phyloP scores from a whole-genome alignment of 176 grass and related monocot species.

The Elaeis guineensis region DNA sequence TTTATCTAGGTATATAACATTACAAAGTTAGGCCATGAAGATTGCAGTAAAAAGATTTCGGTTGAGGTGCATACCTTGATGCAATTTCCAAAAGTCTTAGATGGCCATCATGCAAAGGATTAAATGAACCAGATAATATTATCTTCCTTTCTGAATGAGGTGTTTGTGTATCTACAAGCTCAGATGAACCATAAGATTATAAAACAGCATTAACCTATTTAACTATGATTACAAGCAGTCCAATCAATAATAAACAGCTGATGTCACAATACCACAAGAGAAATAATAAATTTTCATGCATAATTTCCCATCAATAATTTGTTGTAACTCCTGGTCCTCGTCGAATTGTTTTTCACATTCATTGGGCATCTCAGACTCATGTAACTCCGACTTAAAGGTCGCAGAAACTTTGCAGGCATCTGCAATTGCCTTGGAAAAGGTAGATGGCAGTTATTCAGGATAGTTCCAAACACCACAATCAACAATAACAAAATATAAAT shows the following conservation, averaged over 20 bases:
- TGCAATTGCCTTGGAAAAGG: slow-evolving; percentile 57
- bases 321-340: slow-evolving; percentile 78
- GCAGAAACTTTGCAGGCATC: slow-evolving; percentile 60
- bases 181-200: slow-evolving; percentile 19
- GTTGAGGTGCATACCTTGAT: slow-evolving; percentile 35
- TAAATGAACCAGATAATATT: slow-evolving; percentile 92
- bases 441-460: slow-evolving; percentile 13
- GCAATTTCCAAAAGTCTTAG: slow-evolving; percentile 75
- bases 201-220: not conserved
- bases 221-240: too few species aligned
- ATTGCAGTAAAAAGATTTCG: not conserved
- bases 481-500: not conserved
- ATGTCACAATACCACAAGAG: slow-evolving; percentile 24
- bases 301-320: slow-evolving; percentile 86
- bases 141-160: slow-evolving; percentile 53
- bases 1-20: too few species aligned
- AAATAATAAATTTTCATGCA: slow-evolving; percentile 82
- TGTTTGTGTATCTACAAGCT: slow-evolving; percentile 29
- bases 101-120: slow-evolving; percentile 97
- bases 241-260: not conserved
- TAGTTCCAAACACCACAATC: not conserved
- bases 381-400: slow-evolving; percentile 47
- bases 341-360: slow-evolving; percentile 52
- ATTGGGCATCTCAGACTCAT: slow-evolving; percentile 57
- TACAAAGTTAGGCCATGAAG: not conserved